Evolutionary conservation across 305 asterid genomes (phyloP).

Genomic region (Fraxinus latifolia): DNA sequence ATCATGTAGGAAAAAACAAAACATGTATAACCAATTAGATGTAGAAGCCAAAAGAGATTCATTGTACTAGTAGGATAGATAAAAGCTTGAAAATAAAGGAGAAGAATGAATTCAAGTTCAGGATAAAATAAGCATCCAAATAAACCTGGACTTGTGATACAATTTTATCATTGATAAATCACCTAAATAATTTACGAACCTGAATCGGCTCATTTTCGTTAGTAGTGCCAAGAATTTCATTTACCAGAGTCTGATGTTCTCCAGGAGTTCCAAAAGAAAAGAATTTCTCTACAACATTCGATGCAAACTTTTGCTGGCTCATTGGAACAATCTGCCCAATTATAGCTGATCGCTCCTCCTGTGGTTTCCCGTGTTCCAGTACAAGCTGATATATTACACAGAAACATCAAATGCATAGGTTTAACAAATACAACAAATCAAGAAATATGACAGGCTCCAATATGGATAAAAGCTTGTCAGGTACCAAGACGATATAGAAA

Average conservation of each 20-base stretch:
- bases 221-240: constrained; percentile 57
- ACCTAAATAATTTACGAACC: constrained; percentile 35
- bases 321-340: constrained; percentile 58
- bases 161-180: background rate
- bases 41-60: too few relatives aligned
- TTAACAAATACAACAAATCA: background rate
- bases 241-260: constrained; percentile 52
- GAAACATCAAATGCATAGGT: background rate
- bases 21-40: too few relatives aligned
- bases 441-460: background rate
- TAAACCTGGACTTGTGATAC: background rate
- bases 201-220: constrained; percentile 65
- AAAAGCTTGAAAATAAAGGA: background rate
- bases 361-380: constrained; percentile 61
- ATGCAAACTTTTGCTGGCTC: constrained; percentile 70
- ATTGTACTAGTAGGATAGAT: too few relatives aligned
- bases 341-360: constrained; percentile 41
- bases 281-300: constrained; percentile 70
- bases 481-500: background rate
- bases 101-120: background rate
- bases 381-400: constrained; percentile 40
- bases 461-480: background rate
- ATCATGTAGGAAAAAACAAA: too few relatives aligned
- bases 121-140: background rate
- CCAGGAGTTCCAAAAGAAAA: constrained; percentile 55